Evolutionary conservation across 2,329 filamentous ascomycete genomes (phyloP).

Genomic region (Colletotrichum falcatum): DNA sequence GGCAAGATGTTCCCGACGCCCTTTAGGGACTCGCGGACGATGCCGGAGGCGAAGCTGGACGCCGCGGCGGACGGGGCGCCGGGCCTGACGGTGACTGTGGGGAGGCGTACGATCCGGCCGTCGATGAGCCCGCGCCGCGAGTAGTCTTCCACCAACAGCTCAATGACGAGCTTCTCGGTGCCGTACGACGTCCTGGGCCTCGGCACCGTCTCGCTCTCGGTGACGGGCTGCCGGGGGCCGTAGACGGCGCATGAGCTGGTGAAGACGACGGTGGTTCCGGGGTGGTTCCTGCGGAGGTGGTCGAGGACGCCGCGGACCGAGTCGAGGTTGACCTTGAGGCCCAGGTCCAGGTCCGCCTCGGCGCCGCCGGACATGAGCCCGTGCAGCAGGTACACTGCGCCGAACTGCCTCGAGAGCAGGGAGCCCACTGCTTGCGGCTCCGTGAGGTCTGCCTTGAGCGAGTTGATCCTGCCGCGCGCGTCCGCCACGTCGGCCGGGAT

Average conservation of each 20-base stretch:
- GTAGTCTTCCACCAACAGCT: slow-evolving; percentile 66
- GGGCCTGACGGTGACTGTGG: slow-evolving; percentile 70
- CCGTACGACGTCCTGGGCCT: slow-evolving; percentile 71
- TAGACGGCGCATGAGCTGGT: slow-evolving; percentile 72
- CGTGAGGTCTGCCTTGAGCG: slow-evolving; percentile 51
- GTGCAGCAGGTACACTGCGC: slow-evolving; percentile 69
- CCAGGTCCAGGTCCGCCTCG: slow-evolving; percentile 67
- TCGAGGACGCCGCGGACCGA: slow-evolving; percentile 67
- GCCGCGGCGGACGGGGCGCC: slow-evolving; percentile 71
- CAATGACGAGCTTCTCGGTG: slow-evolving; percentile 71
- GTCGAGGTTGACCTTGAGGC: slow-evolving; percentile 69
- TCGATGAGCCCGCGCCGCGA: slow-evolving; percentile 66
- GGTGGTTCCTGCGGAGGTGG: slow-evolving; percentile 57
- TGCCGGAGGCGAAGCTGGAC: slow-evolving; percentile 70
- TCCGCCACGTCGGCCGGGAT: slow-evolving; percentile 56
- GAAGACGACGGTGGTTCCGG: slow-evolving; percentile 67
- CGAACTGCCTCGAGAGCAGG: slow-evolving; percentile 50
- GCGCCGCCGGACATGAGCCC: slow-evolving; percentile 74
- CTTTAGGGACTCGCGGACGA: slow-evolving; percentile 70
- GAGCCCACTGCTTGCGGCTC: slow-evolving; percentile 46
- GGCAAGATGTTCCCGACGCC: slow-evolving; percentile 59
- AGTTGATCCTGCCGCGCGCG: slow-evolving; percentile 41
- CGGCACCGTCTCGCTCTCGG: slow-evolving; percentile 56
- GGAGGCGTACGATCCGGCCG: slow-evolving; percentile 68
- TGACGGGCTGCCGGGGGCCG: slow-evolving; percentile 57